A percentile compares a stretch with the other conserved stretches of the same genome.
These are phyloP conservation scores for Zelopaecilomyces penicillatus DNA, from an alignment of 2,329 filamentous ascomycete genomes.

Conservation along the genomic window DNA sequence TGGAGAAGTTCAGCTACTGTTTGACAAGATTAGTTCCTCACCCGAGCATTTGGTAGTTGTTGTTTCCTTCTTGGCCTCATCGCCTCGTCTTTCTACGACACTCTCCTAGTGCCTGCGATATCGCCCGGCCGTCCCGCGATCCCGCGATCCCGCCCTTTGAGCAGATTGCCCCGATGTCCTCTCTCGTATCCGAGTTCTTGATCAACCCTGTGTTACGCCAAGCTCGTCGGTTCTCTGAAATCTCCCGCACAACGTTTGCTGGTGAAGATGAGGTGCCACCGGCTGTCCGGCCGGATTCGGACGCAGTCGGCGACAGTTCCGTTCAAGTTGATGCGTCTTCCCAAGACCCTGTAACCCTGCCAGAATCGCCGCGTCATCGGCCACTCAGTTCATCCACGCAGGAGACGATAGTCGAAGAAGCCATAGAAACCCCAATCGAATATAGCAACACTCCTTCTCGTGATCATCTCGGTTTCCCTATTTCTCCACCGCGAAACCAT, in stretches of 20 bases:
- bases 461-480: constrained; percentile 26
- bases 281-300: constrained; percentile 5
- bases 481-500: constrained; percentile 16
- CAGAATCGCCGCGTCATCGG: constrained; percentile 19
- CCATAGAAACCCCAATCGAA: constrained; percentile 12
- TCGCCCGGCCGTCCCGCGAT: no score
- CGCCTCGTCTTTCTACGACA: no score
- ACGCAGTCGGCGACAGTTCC: constrained; percentile 20
- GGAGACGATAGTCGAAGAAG: constrained; percentile 25
- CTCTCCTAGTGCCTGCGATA: no score
- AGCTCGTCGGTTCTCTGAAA: constrained; percentile 54
- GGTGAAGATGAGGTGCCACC: constrained; percentile 23
- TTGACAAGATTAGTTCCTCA: no score
- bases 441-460: constrained; percentile 15
- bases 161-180: constrained; percentile 40
- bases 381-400: constrained; percentile 26
- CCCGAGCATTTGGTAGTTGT: no score
- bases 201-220: constrained; percentile 60
- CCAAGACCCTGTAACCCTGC: constrained; percentile 11
- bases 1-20: no score
- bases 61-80: no score
- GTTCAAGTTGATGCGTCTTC: constrained; percentile 11
- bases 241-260: constrained; percentile 31
- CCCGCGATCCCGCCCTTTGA: no score
- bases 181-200: constrained; percentile 55